phyloP scores from a whole-genome alignment of 2,329 filamentous ascomycete genomes.

The Furcasterigmium furcatum region DNA sequence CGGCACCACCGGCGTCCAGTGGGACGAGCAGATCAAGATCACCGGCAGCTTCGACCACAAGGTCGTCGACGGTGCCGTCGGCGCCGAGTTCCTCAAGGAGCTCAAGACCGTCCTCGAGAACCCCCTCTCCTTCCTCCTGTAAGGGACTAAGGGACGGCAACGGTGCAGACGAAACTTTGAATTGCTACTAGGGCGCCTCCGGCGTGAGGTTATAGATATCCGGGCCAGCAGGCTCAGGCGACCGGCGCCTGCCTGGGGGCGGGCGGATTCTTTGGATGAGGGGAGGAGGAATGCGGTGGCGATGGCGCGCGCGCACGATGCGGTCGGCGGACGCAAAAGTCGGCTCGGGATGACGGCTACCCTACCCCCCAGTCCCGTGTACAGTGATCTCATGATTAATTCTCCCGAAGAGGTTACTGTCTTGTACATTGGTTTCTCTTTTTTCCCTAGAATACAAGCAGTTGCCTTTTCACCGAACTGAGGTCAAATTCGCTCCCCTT shows the following conservation, averaged over 20 bases:
- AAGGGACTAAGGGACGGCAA: constrained; percentile 34
- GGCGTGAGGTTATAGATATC: background rate
- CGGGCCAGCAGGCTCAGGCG: background rate
- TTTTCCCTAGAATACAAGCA: constrained; percentile 16
- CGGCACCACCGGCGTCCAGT: constrained; percentile 70
- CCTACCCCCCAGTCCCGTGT: constrained; percentile 30
- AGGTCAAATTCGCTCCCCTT: no score
- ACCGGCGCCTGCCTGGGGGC: background rate
- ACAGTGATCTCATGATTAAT: constrained; percentile 40
- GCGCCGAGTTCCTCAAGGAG: constrained; percentile 94
- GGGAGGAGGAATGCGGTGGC: background rate
- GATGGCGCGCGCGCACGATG: background rate
- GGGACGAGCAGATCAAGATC: constrained; percentile 95
- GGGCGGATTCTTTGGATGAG: constrained; percentile 1
- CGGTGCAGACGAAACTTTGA: constrained; percentile 5
- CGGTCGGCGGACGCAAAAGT: no score
- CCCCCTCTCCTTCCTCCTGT: constrained; percentile 91
- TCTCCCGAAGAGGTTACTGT: constrained; percentile 24
- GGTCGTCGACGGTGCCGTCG: constrained; percentile 94
- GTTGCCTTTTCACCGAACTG: constrained; percentile 13
- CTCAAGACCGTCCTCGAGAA: constrained; percentile 98
- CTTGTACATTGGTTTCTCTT: constrained; percentile 24
- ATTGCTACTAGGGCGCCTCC: constrained; percentile 1
- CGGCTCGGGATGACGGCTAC: constrained; percentile 16
- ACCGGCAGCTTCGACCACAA: constrained; percentile 99